Conservation (phyloP, 148 eudicot genomes). For the Beta vulgaris region DNA sequence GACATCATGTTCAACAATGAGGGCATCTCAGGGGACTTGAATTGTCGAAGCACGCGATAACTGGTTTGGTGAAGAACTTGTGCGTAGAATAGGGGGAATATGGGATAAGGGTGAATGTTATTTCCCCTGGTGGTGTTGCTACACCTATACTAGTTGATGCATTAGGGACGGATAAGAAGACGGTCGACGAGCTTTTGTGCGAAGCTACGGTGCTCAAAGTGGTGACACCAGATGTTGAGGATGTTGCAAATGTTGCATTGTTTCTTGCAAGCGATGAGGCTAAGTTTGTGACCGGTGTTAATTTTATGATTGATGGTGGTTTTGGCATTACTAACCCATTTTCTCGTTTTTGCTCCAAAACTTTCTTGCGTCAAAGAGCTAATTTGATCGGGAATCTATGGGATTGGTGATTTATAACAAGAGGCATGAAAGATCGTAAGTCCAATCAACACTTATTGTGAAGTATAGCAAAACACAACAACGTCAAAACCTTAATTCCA, state of each 20-base stretch:
- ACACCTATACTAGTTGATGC: slow-evolving; percentile 29
- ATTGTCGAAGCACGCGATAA: slow-evolving; percentile 41
- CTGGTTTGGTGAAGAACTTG: slow-evolving; percentile 43
- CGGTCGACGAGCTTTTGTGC: slow-evolving; percentile 11
- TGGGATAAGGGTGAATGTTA: slow-evolving; percentile 44
- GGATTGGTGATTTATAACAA: too few relatives aligned
- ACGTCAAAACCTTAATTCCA: too few relatives aligned
- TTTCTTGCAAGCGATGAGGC: slow-evolving; percentile 50
- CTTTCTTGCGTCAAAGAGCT: background rate
- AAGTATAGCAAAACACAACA: too few relatives aligned
- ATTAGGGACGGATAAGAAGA: slow-evolving; percentile 13
- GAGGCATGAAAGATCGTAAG: too few relatives aligned
- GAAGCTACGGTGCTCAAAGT: slow-evolving; percentile 34
- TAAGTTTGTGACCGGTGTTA: slow-evolving; percentile 44
- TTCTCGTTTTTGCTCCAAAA: slow-evolving; percentile 17
- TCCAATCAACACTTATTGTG: too few relatives aligned
- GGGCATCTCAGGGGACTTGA: slow-evolving; percentile 27
- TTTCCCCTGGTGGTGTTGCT: slow-evolving; percentile 33
- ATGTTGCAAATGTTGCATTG: slow-evolving; percentile 47
- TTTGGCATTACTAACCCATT: slow-evolving; percentile 26
- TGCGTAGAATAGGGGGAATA: slow-evolving; percentile 42
- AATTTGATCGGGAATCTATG: too few relatives aligned
- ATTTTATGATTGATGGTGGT: slow-evolving; percentile 55
- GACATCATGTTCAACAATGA: slow-evolving; percentile 61
- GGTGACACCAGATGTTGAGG: slow-evolving; percentile 21